Evolutionary conservation across 2,329 filamentous ascomycete genomes (phyloP).

Genomic region (Biscogniauxia mediterranea): DNA sequence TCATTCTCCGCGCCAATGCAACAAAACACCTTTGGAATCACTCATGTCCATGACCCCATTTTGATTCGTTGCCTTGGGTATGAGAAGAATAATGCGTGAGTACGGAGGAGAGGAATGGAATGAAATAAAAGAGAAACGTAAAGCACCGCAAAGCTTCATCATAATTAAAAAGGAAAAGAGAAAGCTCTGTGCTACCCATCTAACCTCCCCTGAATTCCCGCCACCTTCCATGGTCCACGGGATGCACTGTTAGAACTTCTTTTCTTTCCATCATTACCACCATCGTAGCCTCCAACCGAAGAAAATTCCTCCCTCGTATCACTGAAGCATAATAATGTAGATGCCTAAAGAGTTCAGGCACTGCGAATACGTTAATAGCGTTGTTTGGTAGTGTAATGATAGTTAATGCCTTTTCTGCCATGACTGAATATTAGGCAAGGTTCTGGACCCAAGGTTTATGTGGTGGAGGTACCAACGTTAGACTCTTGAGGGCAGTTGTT

Average conservation of each 20-base stretch:
- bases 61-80: too few species aligned
- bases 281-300: neutral
- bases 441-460: neutral
- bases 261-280: neutral
- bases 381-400: neutral
- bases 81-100: too few species aligned
- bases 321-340: neutral
- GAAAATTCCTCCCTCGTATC: too few species aligned
- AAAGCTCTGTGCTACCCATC: neutral
- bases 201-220: too few species aligned
- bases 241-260: neutral
- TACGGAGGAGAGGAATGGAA: neutral
- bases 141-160: neutral
- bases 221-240: neutral
- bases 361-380: neutral
- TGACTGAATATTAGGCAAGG: neutral
- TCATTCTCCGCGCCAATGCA: too few species aligned
- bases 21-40: too few species aligned
- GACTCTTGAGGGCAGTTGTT: neutral
- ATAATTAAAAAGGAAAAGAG: neutral
- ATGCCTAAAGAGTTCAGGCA: conserved; percentile 11
- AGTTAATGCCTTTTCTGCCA: neutral
- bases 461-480: neutral
- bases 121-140: neutral
- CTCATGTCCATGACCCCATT: too few species aligned